Conservation (phyloP, 2,329 filamentous ascomycete genomes). For the Stagonosporopsis rhizophila region DNA sequence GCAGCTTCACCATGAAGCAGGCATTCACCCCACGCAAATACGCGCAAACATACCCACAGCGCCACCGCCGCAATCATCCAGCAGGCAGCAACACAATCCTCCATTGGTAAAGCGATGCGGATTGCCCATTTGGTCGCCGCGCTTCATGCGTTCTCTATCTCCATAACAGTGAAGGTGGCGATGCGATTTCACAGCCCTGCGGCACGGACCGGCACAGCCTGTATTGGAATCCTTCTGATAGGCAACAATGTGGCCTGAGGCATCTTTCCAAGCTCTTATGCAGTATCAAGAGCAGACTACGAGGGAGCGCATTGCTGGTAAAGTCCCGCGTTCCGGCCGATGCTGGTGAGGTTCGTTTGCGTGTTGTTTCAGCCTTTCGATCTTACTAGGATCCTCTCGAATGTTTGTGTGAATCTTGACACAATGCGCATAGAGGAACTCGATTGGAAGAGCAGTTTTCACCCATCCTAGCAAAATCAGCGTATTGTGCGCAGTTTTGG, state of each 20-base stretch:
- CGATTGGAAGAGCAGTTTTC: background rate
- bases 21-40: background rate
- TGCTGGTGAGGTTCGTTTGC: background rate
- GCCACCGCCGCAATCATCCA: too few relatives aligned
- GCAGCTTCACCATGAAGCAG: conserved; percentile 7
- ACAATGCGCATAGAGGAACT: background rate
- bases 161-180: conserved; percentile 2
- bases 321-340: background rate
- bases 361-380: background rate
- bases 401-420: background rate
- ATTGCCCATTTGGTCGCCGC: background rate
- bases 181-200: conserved; percentile 7
- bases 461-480: background rate
- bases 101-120: background rate
- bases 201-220: conserved; percentile 7
- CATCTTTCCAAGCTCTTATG: background rate
- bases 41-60: background rate
- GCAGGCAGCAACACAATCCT: background rate
- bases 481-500: background rate
- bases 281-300: too few relatives aligned
- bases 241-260: background rate
- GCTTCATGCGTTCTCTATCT: background rate
- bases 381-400: background rate
- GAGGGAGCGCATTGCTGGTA: background rate
- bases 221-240: background rate